These are phyloP conservation scores for Chlamydomonas sp. DNA, from an alignment of 139 green algal species.

Conservation along the genomic window DNA sequence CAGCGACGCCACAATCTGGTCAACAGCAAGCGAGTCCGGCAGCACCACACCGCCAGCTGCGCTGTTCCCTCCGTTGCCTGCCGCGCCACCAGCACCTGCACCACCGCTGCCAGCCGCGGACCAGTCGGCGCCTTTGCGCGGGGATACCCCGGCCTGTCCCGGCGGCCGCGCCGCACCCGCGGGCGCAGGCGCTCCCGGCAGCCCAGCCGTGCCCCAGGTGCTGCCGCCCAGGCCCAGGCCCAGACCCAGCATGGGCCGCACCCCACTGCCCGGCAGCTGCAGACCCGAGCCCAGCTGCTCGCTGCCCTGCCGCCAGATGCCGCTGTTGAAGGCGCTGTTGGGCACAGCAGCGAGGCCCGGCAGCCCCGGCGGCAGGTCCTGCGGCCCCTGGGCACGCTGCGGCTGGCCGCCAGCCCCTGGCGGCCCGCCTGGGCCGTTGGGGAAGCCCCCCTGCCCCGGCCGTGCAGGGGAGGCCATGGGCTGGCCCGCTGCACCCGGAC, in stretches of 20 bases:
- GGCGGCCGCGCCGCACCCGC: not conserved
- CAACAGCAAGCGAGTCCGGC: conserved; percentile 7
- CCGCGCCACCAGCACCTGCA: not conserved
- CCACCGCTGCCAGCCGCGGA: not conserved
- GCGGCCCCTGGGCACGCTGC: not conserved
- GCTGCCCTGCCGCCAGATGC: conserved; percentile 28
- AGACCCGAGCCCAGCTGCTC: conserved; percentile 1
- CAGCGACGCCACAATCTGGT: conserved; percentile 22
- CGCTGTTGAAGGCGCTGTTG: conserved; percentile 9
- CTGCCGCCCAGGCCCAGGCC: conserved; percentile 26
- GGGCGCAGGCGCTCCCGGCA: not conserved
- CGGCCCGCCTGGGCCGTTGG: not conserved
- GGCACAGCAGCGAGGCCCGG: not conserved
- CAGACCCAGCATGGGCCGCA: conserved; percentile 18
- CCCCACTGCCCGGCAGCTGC: not conserved
- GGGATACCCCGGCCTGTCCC: not conserved
- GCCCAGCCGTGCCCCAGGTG: conserved; percentile 23
- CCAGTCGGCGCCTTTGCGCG: not conserved
- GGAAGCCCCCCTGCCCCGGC: no score
- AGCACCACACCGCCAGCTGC: not conserved
- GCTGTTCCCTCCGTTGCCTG: not conserved
- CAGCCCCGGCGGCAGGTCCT: not conserved
- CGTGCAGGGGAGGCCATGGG: no score
- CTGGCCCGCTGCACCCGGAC: no score
- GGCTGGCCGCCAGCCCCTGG: not conserved